phyloP scores from a whole-genome alignment of 2,329 filamentous ascomycete species.

The Fragosphaeria purpurea region DNA sequence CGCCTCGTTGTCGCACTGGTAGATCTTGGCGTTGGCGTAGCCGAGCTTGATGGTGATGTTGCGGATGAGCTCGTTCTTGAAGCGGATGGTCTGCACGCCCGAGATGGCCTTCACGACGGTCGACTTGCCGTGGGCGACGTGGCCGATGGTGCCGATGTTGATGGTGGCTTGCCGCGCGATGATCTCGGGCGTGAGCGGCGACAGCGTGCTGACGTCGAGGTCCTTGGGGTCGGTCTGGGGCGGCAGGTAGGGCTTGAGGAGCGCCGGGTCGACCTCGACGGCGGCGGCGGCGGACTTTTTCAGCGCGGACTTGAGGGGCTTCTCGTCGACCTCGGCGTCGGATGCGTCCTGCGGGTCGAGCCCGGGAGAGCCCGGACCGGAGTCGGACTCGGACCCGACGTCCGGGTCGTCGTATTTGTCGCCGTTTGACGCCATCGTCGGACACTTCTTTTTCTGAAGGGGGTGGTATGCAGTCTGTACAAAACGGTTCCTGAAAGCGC shows the following conservation, averaged over 20 bases:
- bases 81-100: constrained; percentile 94
- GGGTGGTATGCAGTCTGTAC: no score
- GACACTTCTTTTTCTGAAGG: constrained; percentile 17
- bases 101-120: constrained; percentile 99
- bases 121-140: constrained; percentile 97
- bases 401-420: constrained; percentile 61
- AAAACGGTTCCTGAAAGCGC: no score
- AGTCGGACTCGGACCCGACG: constrained; percentile 62
- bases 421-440: constrained; percentile 44
- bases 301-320: constrained; percentile 72
- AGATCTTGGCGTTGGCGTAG: constrained; percentile 98
- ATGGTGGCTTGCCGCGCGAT: constrained; percentile 97
- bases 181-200: constrained; percentile 86
- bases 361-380: constrained; percentile 49
- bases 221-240: constrained; percentile 89
- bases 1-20: constrained; percentile 87
- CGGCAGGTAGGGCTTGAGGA: constrained; percentile 48
- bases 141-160: constrained; percentile 97
- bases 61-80: constrained; percentile 98
- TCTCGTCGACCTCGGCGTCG: constrained; percentile 49
- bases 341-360: constrained; percentile 47
- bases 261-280: constrained; percentile 43
- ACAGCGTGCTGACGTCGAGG: constrained; percentile 71
- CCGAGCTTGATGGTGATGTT: constrained; percentile 99
- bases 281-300: constrained; percentile 56